Evolutionary conservation across 768 basidiomycete species (phyloP), one percentile per base, ranked within the genome.

Genomic region (Leccinum incarnatum): DNA sequence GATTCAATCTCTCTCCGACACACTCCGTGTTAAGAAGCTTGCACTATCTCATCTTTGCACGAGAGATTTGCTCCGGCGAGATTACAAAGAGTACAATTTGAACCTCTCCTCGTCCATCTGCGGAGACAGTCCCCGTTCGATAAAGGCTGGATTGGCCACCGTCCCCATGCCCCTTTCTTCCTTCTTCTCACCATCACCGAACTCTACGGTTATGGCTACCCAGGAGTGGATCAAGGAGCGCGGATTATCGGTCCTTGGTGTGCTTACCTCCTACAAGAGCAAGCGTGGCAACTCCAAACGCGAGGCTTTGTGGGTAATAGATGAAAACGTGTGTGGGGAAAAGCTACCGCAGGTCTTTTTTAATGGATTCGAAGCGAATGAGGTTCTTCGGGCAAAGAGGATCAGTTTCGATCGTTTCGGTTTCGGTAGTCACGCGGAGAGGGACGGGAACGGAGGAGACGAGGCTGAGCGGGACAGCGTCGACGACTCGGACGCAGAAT

Each of bases 81-180:
- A 99, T 74, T 99, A 95, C 79, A 98, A 99, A 71, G 87, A 96
- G 63, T 96, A 94, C 67, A 69, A 72, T 1, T 72, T 84, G 58
- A 72, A 76, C 0, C 80, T 86, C 2, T 68, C 77, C 1, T 17
- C 62, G 11, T 51, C 61, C 32, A 50, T 72, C 36, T 53, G 56
- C 23, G 61, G 58, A 50, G 59, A 71, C 1, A 70, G 68, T 17
- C 58, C 66, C 8, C 65, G 72, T 29, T 67, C 75, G 8, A 76
- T 92, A 42, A 82, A 80, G 57, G 86, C 86, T 1, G 95, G 96
- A 5, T 75, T 99, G 12, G 83, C 92, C 1, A 90, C 93, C 3
- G 89, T 98, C 17, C 95, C 94, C 2, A 67, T 90, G 4, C 78
- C 81, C 8, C 78, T 95, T 5, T 77, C 83, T 51, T 46, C 65